These are phyloP conservation scores for Friedmanniomyces endolithicus DNA, from an alignment of 495 filamentous ascomycete genomes.

Conservation along the genomic window DNA sequence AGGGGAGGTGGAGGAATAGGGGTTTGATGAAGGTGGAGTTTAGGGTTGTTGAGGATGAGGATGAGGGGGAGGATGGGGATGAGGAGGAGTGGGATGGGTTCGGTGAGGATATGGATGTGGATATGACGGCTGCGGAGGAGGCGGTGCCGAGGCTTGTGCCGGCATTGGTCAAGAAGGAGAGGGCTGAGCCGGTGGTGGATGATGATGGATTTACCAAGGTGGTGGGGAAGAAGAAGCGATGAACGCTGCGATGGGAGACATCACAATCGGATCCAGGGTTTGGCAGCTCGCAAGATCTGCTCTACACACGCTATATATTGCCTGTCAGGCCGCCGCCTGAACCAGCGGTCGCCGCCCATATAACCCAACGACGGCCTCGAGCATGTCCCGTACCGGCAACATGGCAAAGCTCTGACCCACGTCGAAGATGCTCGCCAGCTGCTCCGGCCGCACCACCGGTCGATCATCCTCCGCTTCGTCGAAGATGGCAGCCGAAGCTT, in stretches of 20 bases:
- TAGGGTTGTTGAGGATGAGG: constrained; percentile 42
- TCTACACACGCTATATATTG: neutral
- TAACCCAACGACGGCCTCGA: constrained; percentile 56
- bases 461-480: constrained; percentile 31
- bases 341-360: constrained; percentile 27
- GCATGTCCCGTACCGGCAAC: constrained; percentile 65
- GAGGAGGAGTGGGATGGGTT: constrained; percentile 32
- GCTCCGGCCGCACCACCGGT: constrained; percentile 49
- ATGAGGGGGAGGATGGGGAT: constrained; percentile 42
- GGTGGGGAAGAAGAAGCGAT: constrained; percentile 55
- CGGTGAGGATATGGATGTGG: constrained; percentile 43
- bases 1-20: constrained; percentile 55
- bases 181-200: constrained; percentile 64
- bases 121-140: constrained; percentile 60
- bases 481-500: constrained; percentile 7
- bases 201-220: constrained; percentile 94
- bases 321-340: neutral
- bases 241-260: constrained; percentile 7
- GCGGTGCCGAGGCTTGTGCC: constrained; percentile 53
- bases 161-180: constrained; percentile 42
- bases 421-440: constrained; percentile 62
- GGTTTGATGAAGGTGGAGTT: constrained; percentile 44
- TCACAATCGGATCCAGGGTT: no score
- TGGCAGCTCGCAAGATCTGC: neutral
- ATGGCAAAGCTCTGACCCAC: constrained; percentile 59